Base-by-base conservation (phyloP, 306 rosid genomes). In the Trifolium pratense region DNA sequence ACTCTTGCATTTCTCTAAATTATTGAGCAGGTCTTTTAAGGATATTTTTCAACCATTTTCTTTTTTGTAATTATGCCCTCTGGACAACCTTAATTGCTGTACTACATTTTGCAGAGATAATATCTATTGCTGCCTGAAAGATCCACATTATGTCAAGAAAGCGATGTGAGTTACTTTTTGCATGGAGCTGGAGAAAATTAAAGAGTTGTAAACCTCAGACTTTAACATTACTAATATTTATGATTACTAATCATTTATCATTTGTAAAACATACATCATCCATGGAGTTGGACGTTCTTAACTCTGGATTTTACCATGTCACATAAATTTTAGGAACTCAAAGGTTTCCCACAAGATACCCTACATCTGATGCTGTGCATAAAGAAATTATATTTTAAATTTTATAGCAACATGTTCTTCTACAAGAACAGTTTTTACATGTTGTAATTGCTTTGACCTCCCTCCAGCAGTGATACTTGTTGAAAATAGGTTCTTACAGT, bases 31-130 rank as follows among this genome's bases (percentile, higher is more conserved):
- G 15, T 78, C 55, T 73, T 79, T 75, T 52, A 57, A 15, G 40
- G 61, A 29, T 63, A 25, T 55, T 23, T 53, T 29, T 70, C 49
- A 60, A 59, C 40, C 65, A 11, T 12, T 23, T 59, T 23, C 26
- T 31, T 16, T 16, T 23, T 66, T 29, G 18, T 63, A 70, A 16
- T 52, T 65, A 48, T 59, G 80, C 83, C 43, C 59, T 70, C 58
- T 60, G 60, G 23, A 31, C 75, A 60, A 40, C 71, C 77, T 71
- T 67, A 36, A 42, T 57, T 63, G 65, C 2, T 29, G 55, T 56
- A 7, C 29, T 46, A 55, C 11, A 52, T 52, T 75, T 84, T 40
- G 73, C 69, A 42, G 51, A 61, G 61, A 62, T 55, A 52, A 37
- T 34, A n/a, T 16, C 16, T 3, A 55, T 29, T 68, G 20, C 46